Conservation (phyloP, 1,284 basidiomycete species). For the Apiotrichum montevideense region DNA sequence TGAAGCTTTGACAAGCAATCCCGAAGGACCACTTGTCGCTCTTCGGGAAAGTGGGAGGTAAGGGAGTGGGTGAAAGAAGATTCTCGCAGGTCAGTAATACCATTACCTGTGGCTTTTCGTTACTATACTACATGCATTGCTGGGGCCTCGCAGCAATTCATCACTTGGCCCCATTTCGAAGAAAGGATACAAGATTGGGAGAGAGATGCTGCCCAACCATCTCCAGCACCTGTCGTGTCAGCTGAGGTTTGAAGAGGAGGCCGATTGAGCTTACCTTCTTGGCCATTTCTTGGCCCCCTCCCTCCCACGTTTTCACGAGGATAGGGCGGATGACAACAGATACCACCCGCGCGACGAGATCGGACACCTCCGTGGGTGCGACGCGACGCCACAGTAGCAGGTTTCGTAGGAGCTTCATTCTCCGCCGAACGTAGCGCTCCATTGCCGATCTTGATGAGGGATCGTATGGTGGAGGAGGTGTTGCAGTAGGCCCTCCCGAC, state of each 20-base stretch:
- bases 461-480: slow-evolving; percentile 58
- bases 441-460: slow-evolving; percentile 69
- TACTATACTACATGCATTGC: slow-evolving; percentile 8
- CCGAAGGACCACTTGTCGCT: slow-evolving; percentile 1
- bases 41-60: slow-evolving; percentile 1
- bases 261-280: slow-evolving; percentile 53
- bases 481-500: slow-evolving; percentile 30
- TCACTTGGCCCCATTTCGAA: slow-evolving; percentile 24
- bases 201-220: slow-evolving; percentile 17
- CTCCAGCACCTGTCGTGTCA: slow-evolving; percentile 20
- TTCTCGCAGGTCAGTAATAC: not conserved
- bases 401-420: slow-evolving; percentile 67
- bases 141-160: not conserved
- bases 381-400: slow-evolving; percentile 69
- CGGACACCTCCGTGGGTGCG: slow-evolving; percentile 57
- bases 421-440: slow-evolving; percentile 61
- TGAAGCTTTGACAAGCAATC: not conserved
- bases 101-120: not conserved
- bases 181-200: slow-evolving; percentile 27
- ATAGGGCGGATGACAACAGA: slow-evolving; percentile 61
- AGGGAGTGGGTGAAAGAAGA: not conserved
- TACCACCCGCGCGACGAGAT: slow-evolving; percentile 57
- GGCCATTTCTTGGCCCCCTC: slow-evolving; percentile 64
- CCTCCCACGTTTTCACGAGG: slow-evolving; percentile 75
- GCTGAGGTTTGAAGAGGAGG: slow-evolving; percentile 16